Conservation (phyloP, 148 eudicot genomes). For the Rhododendron vialii region DNA sequence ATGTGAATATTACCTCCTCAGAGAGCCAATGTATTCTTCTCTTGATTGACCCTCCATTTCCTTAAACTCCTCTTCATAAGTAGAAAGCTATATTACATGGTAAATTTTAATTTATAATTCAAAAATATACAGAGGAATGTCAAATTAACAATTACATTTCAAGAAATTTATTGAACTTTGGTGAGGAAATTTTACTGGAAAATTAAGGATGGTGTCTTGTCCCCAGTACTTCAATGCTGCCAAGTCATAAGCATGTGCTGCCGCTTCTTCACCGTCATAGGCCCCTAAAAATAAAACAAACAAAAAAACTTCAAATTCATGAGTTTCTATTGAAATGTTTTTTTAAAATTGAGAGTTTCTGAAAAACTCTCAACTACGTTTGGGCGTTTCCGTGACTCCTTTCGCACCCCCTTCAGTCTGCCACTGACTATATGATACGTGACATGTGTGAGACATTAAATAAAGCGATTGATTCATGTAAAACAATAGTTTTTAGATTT, state of each 20-base stretch:
- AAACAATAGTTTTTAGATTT: neutral
- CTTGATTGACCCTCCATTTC: constrained; percentile 70
- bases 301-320: neutral
- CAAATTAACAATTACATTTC: neutral
- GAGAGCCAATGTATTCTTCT: constrained; percentile 83
- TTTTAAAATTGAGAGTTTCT: neutral
- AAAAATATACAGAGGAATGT: neutral
- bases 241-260: constrained; percentile 86
- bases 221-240: constrained; percentile 98
- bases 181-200: constrained; percentile 40
- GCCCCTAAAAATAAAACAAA: constrained; percentile 45
- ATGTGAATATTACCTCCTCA: constrained; percentile 47
- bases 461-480: too few relatives aligned
- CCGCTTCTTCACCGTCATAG: constrained; percentile 76
- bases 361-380: too few relatives aligned
- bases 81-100: constrained; percentile 31
- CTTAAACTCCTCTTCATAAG: constrained; percentile 55
- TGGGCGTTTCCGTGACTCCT: too few relatives aligned
- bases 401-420: too few relatives aligned
- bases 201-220: constrained; percentile 62
- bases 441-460: too few relatives aligned
- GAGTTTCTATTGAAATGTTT: neutral
- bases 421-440: too few relatives aligned
- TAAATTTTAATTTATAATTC: neutral
- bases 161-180: neutral